Base-by-base conservation (phyloP, 305 asterid species). In the Salvia sclarea region DNA sequence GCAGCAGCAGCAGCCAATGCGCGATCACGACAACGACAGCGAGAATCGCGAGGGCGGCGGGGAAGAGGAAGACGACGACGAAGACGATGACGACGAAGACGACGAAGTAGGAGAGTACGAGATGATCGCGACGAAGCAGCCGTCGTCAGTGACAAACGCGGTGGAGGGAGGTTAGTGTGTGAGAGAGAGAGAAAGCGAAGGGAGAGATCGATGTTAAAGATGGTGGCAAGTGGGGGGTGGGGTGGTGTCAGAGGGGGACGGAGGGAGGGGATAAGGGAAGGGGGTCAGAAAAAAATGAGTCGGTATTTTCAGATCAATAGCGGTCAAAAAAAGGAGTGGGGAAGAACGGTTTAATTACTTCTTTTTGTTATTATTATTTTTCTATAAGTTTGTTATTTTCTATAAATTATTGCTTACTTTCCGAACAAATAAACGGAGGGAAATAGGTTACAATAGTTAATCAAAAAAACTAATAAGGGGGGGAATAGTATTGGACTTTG, bases 351-450 rank as follows among this genome's bases (percentile, higher is more conserved):
- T 70, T 35, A 66, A 11, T 60, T 70, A 74, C 63, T 64, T 79
- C 50, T 35, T 37, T 33, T 2, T 13, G 8, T 47, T 54, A n/a
- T n/a, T n/a, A n/a, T n/a, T n/a, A 35, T 67, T 21, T 38, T 47
- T 54, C 12, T 40, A 35, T 41, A 11, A 73, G 84, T 70, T 82
- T 79, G 64, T 66, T n/a, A n/a, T n/a, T n/a, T 75, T 82, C 66
- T 35, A 79, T 77, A 80, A 82, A 84, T 88, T 84, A 81, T 88
- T 88, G 80, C 79, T 84, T 86, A 82, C 69, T 82, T 83, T 70
- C 79, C 66, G 75, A 80, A 80, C 74, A 80, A 82, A 78, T 75
- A 78, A 71, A 77, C 44, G 55, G 69, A 64, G 69, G 63, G 65
- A 69, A 68, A 66, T 31, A 66, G 72, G 73, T 6, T 38, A 6